Evolutionary conservation across 495 filamentous ascomycete genomes (phyloP), one percentile per base, ranked within the genome.

Genomic region (Penicillium pulvis): DNA sequence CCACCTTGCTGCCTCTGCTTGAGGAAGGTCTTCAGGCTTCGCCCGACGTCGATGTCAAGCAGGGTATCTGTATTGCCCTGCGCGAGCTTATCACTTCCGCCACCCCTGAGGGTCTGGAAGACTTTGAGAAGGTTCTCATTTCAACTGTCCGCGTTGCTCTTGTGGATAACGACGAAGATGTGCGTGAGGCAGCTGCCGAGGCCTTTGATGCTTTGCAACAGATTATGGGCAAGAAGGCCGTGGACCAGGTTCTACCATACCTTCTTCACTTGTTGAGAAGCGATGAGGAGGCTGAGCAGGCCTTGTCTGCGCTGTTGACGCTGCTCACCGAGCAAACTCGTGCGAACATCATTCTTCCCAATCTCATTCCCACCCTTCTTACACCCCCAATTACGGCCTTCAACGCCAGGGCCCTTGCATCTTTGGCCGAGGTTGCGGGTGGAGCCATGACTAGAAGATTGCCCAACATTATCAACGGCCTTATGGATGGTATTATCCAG

Each of bases 51-150:
- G 91, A 98, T 75, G 89, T 93, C 56, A 95, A 90, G 71, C 93
- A 98, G 78, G 94, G 94, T 69, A 98, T 98, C 58, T 98, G 94
- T 69, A 93, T 98, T 67, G 94, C 94, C 23, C 79, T 98, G 58
- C 89, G 90, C 55, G 94, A 98, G 71, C 85, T 98, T 48, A 96
- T 97, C 58, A 81, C 87, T 33, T 93, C 95, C n/a, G 91, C 95
- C 19, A 91, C 93, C 33, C 82, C 86, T 6, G 94, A 98, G 45
- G 85, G 90, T 24, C 81, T 98, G 28, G 92, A 96, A 70, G 93
- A 96, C 57, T 93, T 94, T 68, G 94, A 98, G 71, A 93, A 92
- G 79, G 91, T 90, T 4, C 83, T 98, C 35, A 96, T 98, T 57
- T 92, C 91, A 11, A 92, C 97, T 45, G 90, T 98, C 28, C 89